Evolutionary conservation across 2,329 filamentous ascomycete genomes (phyloP).

Genomic region (Aspergillus brasiliensis): DNA sequence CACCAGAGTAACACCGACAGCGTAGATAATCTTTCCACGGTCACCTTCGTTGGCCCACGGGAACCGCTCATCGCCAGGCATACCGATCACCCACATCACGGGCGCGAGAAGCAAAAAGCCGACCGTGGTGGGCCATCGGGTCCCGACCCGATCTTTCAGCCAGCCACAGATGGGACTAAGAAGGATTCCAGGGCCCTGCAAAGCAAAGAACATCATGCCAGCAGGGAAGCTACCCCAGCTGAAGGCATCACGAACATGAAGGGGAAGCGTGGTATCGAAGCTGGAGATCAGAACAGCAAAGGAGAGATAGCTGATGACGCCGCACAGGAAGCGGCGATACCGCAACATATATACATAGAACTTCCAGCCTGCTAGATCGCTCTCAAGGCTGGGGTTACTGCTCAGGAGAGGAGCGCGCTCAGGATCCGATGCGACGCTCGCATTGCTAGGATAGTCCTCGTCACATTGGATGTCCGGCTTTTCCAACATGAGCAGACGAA

Average conservation of each 20-base stretch:
- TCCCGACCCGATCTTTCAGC: conserved; percentile 35
- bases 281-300: conserved; percentile 55
- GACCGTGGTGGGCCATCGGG: conserved; percentile 25
- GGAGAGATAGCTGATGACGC: conserved; percentile 48
- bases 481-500: conserved; percentile 29
- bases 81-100: conserved; percentile 31
- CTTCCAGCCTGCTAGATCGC: conserved; percentile 8
- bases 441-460: not conserved
- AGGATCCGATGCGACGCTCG: not conserved
- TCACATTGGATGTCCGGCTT: not conserved
- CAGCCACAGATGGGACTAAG: conserved; percentile 60
- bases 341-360: conserved; percentile 44
- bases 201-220: conserved; percentile 58
- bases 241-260: conserved; percentile 57
- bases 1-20: conserved; percentile 18
- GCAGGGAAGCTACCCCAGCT: conserved; percentile 57
- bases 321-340: conserved; percentile 46
- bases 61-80: conserved; percentile 31
- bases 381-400: not conserved
- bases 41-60: conserved; percentile 25
- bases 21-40: conserved; percentile 27
- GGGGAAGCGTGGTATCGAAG: conserved; percentile 59
- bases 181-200: conserved; percentile 62
- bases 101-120: conserved; percentile 28
- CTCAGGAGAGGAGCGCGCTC: conserved; percentile 16